These are phyloP conservation scores for Mycotypha africana DNA, from an alignment of 371 early-diverging fungal species.

Conservation along the genomic window DNA sequence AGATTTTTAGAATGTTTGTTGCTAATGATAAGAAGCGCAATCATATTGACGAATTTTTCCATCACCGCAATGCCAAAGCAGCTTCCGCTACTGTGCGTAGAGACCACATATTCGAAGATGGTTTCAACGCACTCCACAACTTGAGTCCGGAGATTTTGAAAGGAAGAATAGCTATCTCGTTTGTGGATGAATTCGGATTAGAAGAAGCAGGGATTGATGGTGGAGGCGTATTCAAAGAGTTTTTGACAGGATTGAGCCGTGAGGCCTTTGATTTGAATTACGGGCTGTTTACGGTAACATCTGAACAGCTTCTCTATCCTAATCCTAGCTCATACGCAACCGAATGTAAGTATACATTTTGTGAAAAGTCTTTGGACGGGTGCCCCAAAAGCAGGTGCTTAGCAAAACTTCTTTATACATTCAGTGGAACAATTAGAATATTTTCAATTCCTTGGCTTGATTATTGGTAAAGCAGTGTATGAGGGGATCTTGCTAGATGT, in stretches of 20 bases:
- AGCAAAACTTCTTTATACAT: neutral
- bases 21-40: constrained; percentile 55
- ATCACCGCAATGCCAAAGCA: constrained; percentile 14
- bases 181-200: constrained; percentile 81
- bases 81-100: constrained; percentile 56
- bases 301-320: constrained; percentile 77
- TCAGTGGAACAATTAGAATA: constrained; percentile 57
- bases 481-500: constrained; percentile 92
- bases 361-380: neutral
- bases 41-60: constrained; percentile 16
- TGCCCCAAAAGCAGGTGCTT: no score
- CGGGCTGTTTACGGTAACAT: constrained; percentile 74
- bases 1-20: constrained; percentile 79
- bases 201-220: constrained; percentile 94
- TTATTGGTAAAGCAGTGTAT: constrained; percentile 92
- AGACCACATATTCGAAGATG: constrained; percentile 84
- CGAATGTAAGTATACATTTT: constrained; percentile 29
- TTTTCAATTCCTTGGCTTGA: constrained; percentile 84
- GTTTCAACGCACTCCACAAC: constrained; percentile 59
- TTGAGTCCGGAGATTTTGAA: constrained; percentile 63
- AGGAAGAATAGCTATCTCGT: constrained; percentile 74
- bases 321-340: constrained; percentile 60
- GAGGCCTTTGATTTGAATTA: constrained; percentile 82
- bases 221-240: constrained; percentile 80
- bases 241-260: constrained; percentile 69